Evolutionary conservation across 73 alveolate species (phyloP).

Genomic region (Paramecium caudatum): DNA sequence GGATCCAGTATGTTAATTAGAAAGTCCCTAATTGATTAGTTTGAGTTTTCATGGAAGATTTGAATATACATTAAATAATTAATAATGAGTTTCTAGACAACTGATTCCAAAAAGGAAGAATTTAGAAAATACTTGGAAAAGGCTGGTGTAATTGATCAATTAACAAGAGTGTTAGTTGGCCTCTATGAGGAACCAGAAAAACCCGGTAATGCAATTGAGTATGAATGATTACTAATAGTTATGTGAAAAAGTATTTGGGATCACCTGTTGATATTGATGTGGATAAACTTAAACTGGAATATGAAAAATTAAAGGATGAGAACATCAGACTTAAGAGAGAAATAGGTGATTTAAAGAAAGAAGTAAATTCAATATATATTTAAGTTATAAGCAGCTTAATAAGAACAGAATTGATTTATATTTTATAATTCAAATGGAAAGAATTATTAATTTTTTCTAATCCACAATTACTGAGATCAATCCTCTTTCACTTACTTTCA

Average conservation of each 20-base stretch:
- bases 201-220: slow-evolving; percentile 94
- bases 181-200: slow-evolving; percentile 96
- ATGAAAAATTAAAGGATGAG: slow-evolving; percentile 89
- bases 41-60: slow-evolving; percentile 55
- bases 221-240: slow-evolving; percentile 60
- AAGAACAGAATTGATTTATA: slow-evolving; percentile 15
- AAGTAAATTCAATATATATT: slow-evolving; percentile 43
- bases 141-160: slow-evolving; percentile 93
- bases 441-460: slow-evolving; percentile 49
- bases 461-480: slow-evolving; percentile 27
- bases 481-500: slow-evolving; percentile 37
- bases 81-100: slow-evolving; percentile 78
- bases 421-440: slow-evolving; percentile 24
- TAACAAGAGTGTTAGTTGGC: slow-evolving; percentile 94
- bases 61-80: too few species aligned
- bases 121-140: slow-evolving; percentile 95
- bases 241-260: slow-evolving; percentile 89
- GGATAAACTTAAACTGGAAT: slow-evolving; percentile 88
- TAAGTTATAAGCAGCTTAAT: slow-evolving; percentile 27
- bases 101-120: slow-evolving; percentile 96
- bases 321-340: slow-evolving; percentile 85
- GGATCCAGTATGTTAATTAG: slow-evolving; percentile 6
- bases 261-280: slow-evolving; percentile 95
- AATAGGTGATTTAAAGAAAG: slow-evolving; percentile 89
- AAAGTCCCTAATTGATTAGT: background rate